Evolutionary conservation across 2,329 filamentous ascomycete species (phyloP).

Genomic region (Phialophora macrospora): DNA sequence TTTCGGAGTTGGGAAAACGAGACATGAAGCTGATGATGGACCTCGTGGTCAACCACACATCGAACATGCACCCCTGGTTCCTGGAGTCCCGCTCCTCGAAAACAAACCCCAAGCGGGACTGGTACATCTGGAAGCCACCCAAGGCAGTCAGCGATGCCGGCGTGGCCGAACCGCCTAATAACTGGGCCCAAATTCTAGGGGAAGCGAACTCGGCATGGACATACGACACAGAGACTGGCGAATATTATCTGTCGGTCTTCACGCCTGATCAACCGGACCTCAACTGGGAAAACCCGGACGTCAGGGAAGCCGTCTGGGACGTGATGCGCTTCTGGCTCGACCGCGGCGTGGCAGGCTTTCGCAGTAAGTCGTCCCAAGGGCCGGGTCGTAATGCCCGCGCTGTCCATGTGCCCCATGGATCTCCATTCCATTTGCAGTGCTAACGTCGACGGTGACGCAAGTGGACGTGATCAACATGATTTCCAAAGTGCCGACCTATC

Average conservation of each 20-base stretch:
- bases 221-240: slow-evolving; percentile 71
- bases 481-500: slow-evolving; percentile 65
- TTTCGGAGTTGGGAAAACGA: slow-evolving; percentile 50
- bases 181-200: slow-evolving; percentile 61
- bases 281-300: slow-evolving; percentile 78
- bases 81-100: slow-evolving; percentile 66
- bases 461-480: slow-evolving; percentile 73
- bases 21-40: slow-evolving; percentile 58
- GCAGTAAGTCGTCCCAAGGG: slow-evolving; percentile 40
- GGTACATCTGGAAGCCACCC: slow-evolving; percentile 66
- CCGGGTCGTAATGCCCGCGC: background rate
- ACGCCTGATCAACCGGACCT: slow-evolving; percentile 77
- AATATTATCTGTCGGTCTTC: slow-evolving; percentile 80
- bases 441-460: background rate
- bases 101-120: slow-evolving; percentile 68
- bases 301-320: slow-evolving; percentile 71
- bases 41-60: slow-evolving; percentile 54
- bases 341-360: slow-evolving; percentile 72
- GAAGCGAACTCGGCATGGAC: slow-evolving; percentile 54
- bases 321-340: slow-evolving; percentile 81
- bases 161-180: slow-evolving; percentile 71
- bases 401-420: background rate
- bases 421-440: background rate
- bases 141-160: slow-evolving; percentile 59
- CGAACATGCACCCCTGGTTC: slow-evolving; percentile 64